Evolutionary conservation across 768 basidiomycete species (phyloP).

Genomic region (Mycena sanguinolenta): DNA sequence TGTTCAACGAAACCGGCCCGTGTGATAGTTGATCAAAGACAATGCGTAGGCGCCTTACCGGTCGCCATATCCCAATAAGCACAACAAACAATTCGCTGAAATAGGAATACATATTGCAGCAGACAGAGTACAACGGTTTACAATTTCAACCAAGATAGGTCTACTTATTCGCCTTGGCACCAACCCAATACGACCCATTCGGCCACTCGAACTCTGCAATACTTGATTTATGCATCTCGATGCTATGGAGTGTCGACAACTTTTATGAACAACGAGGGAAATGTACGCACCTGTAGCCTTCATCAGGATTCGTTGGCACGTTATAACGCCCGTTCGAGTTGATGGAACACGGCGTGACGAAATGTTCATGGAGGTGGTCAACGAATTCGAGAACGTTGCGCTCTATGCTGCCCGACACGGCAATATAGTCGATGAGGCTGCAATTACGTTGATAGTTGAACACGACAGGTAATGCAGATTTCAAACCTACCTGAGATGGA

Average conservation of each 20-base stretch:
- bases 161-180: slow-evolving; percentile 36
- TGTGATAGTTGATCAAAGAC: too few relatives aligned
- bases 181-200: slow-evolving; percentile 84
- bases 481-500: slow-evolving; percentile 78
- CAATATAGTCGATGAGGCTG: slow-evolving; percentile 94
- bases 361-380: slow-evolving; percentile 95
- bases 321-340: slow-evolving; percentile 90
- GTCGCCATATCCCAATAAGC: not conserved
- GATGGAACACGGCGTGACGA: slow-evolving; percentile 89
- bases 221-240: slow-evolving; percentile 88
- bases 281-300: slow-evolving; percentile 80
- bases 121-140: slow-evolving; percentile 17
- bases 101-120: slow-evolving; percentile 1
- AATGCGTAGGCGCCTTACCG: too few relatives aligned
- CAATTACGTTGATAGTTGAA: not conserved
- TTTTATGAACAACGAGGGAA: not conserved
- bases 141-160: too few relatives aligned
- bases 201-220: slow-evolving; percentile 92
- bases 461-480: not conserved
- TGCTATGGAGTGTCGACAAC: slow-evolving; percentile 63
- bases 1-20: too few relatives aligned
- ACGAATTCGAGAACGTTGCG: slow-evolving; percentile 93
- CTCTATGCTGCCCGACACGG: slow-evolving; percentile 92
- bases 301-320: slow-evolving; percentile 79
- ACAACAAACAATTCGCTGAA: not conserved